These are phyloP conservation scores for Saturnispora hagleri DNA, from an alignment of 805 yeast species.

Conservation along the genomic window DNA sequence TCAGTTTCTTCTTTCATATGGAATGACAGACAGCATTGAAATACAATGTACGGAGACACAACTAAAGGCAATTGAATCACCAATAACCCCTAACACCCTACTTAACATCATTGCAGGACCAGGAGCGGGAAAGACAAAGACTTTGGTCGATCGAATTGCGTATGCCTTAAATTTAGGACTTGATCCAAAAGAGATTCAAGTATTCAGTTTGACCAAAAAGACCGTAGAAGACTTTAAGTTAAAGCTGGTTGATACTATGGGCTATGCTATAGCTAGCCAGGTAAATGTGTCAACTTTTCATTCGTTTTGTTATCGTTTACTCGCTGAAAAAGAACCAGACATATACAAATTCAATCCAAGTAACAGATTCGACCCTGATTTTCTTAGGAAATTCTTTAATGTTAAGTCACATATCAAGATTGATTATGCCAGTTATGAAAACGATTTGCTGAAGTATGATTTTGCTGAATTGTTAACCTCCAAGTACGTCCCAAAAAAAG, in stretches of 20 bases:
- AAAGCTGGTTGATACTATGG: conserved; percentile 27
- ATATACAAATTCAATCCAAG: not conserved
- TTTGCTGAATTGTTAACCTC: conserved; percentile 4
- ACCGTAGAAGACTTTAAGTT: conserved; percentile 43
- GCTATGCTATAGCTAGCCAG: conserved; percentile 24
- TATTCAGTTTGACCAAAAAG: conserved; percentile 60
- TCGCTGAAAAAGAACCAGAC: conserved; percentile 28
- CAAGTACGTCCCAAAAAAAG: conserved; percentile 4
- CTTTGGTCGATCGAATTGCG: conserved; percentile 46
- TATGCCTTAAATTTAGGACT: conserved; percentile 31
- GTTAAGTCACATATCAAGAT: not conserved
- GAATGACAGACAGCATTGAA: conserved; percentile 10
- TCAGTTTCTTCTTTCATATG: not conserved
- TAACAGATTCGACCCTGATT: not conserved
- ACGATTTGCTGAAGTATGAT: not conserved
- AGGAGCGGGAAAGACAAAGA: conserved; percentile 64
- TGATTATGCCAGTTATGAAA: not conserved
- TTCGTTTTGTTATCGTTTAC: conserved; percentile 44
- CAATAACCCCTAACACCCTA: conserved; percentile 31
- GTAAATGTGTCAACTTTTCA: conserved; percentile 53
- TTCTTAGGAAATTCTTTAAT: not conserved
- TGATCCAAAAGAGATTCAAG: conserved; percentile 47
- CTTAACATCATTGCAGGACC: conserved; percentile 59
- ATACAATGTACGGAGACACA: conserved; percentile 37
- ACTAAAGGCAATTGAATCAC: conserved; percentile 33